Percentiles rank a stretch among this genome's conserved stretches.
phyloP scores from a whole-genome alignment of 192 early-diverging fungal species.

The Linnemannia zychae region DNA sequence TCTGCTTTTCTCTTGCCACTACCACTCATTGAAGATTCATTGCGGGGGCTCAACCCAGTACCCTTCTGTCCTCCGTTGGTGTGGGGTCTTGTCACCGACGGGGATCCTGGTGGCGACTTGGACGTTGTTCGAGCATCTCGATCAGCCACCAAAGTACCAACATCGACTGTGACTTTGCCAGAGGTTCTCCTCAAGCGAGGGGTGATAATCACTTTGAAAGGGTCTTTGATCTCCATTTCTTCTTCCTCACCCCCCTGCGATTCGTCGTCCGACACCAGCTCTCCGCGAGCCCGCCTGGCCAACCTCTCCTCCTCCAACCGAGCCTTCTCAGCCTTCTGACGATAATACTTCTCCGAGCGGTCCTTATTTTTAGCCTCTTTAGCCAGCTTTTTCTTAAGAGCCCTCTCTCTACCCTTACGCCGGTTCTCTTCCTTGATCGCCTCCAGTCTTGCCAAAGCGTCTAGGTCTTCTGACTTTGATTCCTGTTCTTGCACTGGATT shows the following conservation, averaged over 20 bases:
- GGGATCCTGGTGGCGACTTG: background rate
- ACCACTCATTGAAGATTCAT: background rate
- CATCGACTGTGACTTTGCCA: background rate
- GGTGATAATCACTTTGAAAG: background rate
- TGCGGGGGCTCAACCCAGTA: background rate
- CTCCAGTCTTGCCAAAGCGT: background rate
- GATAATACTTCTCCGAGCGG: background rate
- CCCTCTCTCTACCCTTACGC: background rate
- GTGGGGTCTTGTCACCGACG: background rate
- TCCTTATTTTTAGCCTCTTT: background rate
- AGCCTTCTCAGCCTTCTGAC: conserved; percentile 12
- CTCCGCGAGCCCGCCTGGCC: conserved; percentile 11
- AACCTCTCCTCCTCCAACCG: background rate
- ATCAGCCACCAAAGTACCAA: background rate
- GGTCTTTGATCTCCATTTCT: background rate
- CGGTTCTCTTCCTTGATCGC: conserved; percentile 19
- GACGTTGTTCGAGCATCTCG: background rate
- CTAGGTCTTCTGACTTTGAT: background rate
- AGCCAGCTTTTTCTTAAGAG: conserved; percentile 10
- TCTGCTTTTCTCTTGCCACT: background rate
- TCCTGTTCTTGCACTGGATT: too few relatives aligned
- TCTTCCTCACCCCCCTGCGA: background rate
- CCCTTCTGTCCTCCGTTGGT: background rate
- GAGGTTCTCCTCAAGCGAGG: background rate
- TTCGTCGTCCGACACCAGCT: background rate